Conservation (phyloP, 495 filamentous ascomycete species). For the Neurospora tetraspora region DNA sequence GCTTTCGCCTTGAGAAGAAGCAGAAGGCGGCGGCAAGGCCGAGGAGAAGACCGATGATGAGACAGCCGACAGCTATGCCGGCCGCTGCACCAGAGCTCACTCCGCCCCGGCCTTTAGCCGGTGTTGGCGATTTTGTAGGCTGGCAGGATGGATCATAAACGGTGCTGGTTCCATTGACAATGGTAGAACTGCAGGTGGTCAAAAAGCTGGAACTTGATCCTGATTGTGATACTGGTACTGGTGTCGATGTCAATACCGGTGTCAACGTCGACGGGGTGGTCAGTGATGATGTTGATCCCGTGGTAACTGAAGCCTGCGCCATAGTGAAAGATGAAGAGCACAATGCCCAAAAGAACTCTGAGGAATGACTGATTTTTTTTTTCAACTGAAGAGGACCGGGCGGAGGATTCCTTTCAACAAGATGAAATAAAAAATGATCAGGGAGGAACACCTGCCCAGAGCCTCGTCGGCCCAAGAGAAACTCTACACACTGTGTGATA, state of each 20-base stretch:
- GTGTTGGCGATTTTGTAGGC: background rate
- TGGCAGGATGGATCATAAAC: background rate
- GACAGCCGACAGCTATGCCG: constrained; percentile 20
- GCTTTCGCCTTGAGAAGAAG: constrained; percentile 7
- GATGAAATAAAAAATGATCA: background rate
- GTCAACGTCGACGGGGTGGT: background rate
- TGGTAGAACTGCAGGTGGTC: background rate
- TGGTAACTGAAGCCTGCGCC: background rate
- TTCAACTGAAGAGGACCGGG: background rate
- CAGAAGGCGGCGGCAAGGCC: constrained; percentile 11
- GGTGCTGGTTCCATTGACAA: background rate
- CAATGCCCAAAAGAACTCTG: background rate
- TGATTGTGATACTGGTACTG: background rate
- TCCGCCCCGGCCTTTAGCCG: background rate
- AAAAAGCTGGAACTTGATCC: background rate
- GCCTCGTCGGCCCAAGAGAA: background rate
- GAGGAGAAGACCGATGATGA: constrained; percentile 17
- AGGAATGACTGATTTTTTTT: background rate
- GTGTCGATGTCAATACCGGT: background rate
- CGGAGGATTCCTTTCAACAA: background rate
- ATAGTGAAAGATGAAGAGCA: background rate
- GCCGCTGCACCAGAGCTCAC: constrained; percentile 9
- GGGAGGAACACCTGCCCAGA: background rate
- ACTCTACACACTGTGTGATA: background rate
- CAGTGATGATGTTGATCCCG: background rate